Evolutionary conservation across 2,329 filamentous ascomycete species (phyloP), one percentile per base, ranked within the genome.

Genomic region (Phyllosticta capitalensis): DNA sequence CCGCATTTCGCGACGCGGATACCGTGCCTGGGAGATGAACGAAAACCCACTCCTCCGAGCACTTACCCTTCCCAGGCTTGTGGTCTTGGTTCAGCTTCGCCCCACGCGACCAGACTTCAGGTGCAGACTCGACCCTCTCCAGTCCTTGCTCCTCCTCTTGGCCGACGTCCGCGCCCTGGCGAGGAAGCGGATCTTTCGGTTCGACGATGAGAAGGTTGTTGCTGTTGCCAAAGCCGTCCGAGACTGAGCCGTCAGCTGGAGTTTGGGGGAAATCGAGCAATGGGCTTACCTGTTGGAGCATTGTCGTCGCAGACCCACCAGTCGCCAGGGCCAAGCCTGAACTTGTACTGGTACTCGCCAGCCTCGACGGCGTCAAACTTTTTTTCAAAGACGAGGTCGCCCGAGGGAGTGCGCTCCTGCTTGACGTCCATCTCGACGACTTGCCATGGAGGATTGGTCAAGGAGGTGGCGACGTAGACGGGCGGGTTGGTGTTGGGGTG

Each of bases 291-390:
- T 58, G 78, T 83, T 14, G 83, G 80, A 58, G 79, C 77, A 52
- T 75, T 76, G 61, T 89, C 83, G 65, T 90, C 83, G 52, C 89
- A 71, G 22, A 84, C 76, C 87, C 87, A 89, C 83, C 84, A 88
- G 63, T 88, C 81, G 54, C 82, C 83, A 20, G 78, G 70, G 9
- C 86, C 87, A 38, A 88, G 75, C 28, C 86, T 81, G 65, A 91
- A 87, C 72, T 90, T 91, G 79, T 90, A 92, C 66, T 88, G 84
- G 64, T 89, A 83, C 60, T 83, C 79, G 53, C 81, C 79, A 21
- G 81, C 81, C 21, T 81, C 75, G 19, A 82, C 75, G 7, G 81
- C 76, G 38, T 78, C 69, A 52, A 89, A 76, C 0, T 78, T 72
- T 61, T 83, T 83, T 51, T 72, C 76, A 68, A 88, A 91, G 12